phyloP scores from a whole-genome alignment of 768 basidiomycete species.

The Pisolithus microcarpus region DNA sequence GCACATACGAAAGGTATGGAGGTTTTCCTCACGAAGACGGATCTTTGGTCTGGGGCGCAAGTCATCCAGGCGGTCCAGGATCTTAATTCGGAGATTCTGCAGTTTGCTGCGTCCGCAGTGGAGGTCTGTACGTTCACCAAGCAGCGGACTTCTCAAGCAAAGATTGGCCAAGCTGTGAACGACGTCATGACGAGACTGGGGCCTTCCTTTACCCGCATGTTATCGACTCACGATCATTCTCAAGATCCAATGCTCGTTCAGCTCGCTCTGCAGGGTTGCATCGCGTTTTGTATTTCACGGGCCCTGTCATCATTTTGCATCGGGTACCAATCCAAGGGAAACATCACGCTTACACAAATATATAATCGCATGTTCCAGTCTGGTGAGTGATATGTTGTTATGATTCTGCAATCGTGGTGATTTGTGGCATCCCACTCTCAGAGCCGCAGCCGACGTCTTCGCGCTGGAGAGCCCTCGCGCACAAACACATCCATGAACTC shows the following conservation, averaged over 20 bases:
- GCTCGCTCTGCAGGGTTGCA: constrained; percentile 65
- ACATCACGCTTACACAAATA: constrained; percentile 55
- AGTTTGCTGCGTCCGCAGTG: constrained; percentile 68
- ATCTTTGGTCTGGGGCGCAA: constrained; percentile 70
- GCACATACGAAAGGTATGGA: constrained; percentile 55
- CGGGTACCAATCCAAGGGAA: constrained; percentile 64
- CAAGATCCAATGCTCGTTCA: constrained; percentile 74
- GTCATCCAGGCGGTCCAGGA: constrained; percentile 74
- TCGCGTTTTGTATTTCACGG: constrained; percentile 58
- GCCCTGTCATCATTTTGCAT: constrained; percentile 67
- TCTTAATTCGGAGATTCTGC: constrained; percentile 75
- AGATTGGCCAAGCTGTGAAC: constrained; percentile 45
- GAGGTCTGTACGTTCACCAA: constrained; percentile 55
- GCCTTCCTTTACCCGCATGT: constrained; percentile 49
- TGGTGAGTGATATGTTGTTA: constrained; percentile 31
- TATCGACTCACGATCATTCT: constrained; percentile 59
- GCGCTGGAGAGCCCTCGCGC: constrained; percentile 70
- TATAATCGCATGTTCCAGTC: constrained; percentile 50
- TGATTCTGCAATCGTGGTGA: constrained; percentile 1
- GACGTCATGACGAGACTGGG: constrained; percentile 62
- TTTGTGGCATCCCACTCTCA: constrained; percentile 19
- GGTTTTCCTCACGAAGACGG: constrained; percentile 65
- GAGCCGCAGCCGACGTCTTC: constrained; percentile 75
- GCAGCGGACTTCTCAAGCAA: constrained; percentile 33
- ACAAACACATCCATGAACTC: constrained; percentile 57